phyloP scores from a whole-genome alignment of 2,329 filamentous ascomycete genomes.

The Curvularia sp. region DNA sequence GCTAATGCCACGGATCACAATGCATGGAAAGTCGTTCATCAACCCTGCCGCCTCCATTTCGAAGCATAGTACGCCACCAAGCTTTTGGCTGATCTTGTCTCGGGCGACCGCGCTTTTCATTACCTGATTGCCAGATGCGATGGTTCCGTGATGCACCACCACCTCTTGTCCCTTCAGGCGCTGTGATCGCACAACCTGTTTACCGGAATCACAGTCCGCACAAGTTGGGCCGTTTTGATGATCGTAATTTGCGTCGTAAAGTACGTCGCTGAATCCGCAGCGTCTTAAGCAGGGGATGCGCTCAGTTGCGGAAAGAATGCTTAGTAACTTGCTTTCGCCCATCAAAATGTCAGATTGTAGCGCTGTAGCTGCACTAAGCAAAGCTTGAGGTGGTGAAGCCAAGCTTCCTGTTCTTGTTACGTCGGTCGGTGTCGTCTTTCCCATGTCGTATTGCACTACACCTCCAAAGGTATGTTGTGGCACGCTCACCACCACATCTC shows the following conservation, averaged over 20 bases:
- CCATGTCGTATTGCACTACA: conserved; percentile 37
- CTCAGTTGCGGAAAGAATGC: conserved; percentile 11
- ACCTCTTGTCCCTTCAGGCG: conserved; percentile 23
- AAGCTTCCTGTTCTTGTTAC: conserved; percentile 20
- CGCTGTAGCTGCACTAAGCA: conserved; percentile 16
- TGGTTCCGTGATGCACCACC: conserved; percentile 48
- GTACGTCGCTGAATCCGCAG: conserved; percentile 12
- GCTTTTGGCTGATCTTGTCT: conserved; percentile 41
- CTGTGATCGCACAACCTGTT: conserved; percentile 3
- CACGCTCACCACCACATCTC: conserved; percentile 36
- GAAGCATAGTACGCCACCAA: conserved; percentile 27
- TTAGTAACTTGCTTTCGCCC: conserved; percentile 5
- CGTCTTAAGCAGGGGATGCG: conserved; percentile 17
- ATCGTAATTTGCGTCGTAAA: conserved; percentile 27
- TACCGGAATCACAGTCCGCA: conserved; percentile 12
- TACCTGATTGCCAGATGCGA: conserved; percentile 54
- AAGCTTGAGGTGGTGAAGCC: conserved; percentile 12
- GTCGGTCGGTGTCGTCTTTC: conserved; percentile 21
- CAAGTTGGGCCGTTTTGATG: conserved; percentile 21
- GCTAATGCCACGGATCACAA: conserved; percentile 34
- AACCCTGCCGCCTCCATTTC: conserved; percentile 16
- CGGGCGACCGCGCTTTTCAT: conserved; percentile 51
- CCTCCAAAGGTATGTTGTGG: conserved; percentile 14
- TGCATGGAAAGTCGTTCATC: conserved; percentile 12
- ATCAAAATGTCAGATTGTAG: not conserved